These are phyloP conservation scores for Quercus agrifolia DNA, from an alignment of 306 rosid genomes.

Conservation along the genomic window DNA sequence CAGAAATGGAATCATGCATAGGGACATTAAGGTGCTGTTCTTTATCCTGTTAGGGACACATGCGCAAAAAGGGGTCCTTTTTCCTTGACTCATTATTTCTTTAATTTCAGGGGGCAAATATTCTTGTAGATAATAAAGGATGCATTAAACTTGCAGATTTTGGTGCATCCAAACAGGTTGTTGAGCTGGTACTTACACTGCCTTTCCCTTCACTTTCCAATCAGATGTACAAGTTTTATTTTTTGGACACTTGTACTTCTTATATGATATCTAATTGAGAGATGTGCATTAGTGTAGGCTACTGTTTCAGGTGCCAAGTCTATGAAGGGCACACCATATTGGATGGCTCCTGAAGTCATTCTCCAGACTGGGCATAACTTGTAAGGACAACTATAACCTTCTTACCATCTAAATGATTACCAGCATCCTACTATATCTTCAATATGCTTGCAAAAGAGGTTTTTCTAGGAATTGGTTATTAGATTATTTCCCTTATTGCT, in stretches of 20 bases:
- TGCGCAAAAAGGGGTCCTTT: constrained; percentile 8
- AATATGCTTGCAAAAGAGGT: not conserved
- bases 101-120: constrained; percentile 89
- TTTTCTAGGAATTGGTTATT: not conserved
- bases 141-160: constrained; percentile 99
- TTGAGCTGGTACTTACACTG: constrained; percentile 72
- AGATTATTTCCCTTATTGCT: not conserved
- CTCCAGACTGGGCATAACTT: constrained; percentile 98
- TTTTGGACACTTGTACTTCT: constrained; percentile 12
- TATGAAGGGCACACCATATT: constrained; percentile 99
- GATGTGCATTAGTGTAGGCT: constrained; percentile 54
- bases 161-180: constrained; percentile 99
- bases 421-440: constrained; percentile 15
- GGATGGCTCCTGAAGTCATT: constrained; percentile 99
- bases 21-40: constrained; percentile 84
- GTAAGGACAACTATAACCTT: constrained; percentile 57
- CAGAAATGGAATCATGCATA: constrained; percentile 95
- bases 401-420: constrained; percentile 17
- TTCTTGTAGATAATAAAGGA: constrained; percentile 98
- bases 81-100: not conserved
- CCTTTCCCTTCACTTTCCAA: constrained; percentile 17
- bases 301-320: constrained; percentile 98
- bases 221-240: constrained; percentile 3
- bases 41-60: constrained; percentile 9
- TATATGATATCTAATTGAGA: constrained; percentile 23